A percentile compares a stretch with the other conserved stretches of the same genome.
Evolutionary conservation across 2,329 filamentous ascomycete genomes (phyloP).

Genomic region (Penicillium sp.): DNA sequence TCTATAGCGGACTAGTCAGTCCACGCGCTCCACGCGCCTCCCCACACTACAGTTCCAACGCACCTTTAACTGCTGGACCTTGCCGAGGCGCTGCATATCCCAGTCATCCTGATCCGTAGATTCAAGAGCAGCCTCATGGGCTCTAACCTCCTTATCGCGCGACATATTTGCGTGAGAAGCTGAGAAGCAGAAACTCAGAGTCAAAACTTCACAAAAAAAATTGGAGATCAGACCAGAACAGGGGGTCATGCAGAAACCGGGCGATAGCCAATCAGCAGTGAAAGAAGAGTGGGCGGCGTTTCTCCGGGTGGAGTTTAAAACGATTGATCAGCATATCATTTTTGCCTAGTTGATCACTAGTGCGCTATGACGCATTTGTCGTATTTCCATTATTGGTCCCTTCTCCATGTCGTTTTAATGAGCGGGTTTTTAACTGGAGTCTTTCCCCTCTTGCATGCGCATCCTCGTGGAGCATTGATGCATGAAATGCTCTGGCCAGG

Average conservation of each 20-base stretch:
- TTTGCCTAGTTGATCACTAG: neutral
- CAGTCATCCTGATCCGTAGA: constrained; percentile 22
- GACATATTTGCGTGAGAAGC: constrained; percentile 5
- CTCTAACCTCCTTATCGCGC: constrained; percentile 16
- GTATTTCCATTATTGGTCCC: neutral
- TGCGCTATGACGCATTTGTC: neutral
- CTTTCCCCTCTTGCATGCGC: neutral
- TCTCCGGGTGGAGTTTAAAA: neutral
- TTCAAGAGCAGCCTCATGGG: constrained; percentile 18
- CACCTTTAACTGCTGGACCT: constrained; percentile 50
- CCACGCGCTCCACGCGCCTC: neutral
- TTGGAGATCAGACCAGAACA: constrained; percentile 3
- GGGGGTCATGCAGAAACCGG: neutral
- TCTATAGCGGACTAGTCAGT: constrained; percentile 24
- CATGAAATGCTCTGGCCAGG: neutral
- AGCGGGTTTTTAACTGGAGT: neutral
- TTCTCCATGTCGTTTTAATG: neutral
- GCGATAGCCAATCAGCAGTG: neutral
- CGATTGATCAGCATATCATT: neutral
- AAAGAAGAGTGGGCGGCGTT: neutral
- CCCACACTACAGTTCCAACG: constrained; percentile 2
- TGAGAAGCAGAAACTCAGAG: neutral
- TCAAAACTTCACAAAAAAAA: neutral
- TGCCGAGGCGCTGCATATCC: constrained; percentile 53
- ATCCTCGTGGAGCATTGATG: neutral